A percentile compares a stretch with the other conserved stretches of the same genome.
These are phyloP conservation scores for Pseudohalonectria lignicola DNA, from an alignment of 2,329 filamentous ascomycete genomes.

Conservation along the genomic window DNA sequence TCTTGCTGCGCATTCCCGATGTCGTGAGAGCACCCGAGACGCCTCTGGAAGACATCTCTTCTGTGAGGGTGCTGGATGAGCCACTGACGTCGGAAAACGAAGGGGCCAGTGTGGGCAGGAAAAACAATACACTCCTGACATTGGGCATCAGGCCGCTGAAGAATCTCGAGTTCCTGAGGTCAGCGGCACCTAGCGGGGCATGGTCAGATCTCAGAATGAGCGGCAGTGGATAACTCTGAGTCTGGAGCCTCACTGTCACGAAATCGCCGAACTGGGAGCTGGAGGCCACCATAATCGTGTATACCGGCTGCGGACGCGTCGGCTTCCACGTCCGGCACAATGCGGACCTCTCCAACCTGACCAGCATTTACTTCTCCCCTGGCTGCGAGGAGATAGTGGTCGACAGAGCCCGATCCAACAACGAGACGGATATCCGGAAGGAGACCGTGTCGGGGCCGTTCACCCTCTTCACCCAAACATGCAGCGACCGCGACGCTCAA, in stretches of 20 bases:
- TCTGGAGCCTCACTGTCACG: no score
- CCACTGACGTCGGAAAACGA: constrained; percentile 9
- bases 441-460: constrained; percentile 25
- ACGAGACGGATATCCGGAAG: constrained; percentile 22
- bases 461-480: constrained; percentile 28
- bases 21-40: constrained; percentile 24
- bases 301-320: constrained; percentile 2
- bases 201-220: background rate
- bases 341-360: constrained; percentile 17
- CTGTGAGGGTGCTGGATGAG: constrained; percentile 17
- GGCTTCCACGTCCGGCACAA: constrained; percentile 15
- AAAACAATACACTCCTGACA: constrained; percentile 13
- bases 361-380: constrained; percentile 25
- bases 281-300: constrained; percentile 12
- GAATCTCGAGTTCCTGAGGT: constrained; percentile 12
- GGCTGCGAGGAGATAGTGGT: constrained; percentile 26
- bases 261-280: constrained; percentile 12
- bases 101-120: constrained; percentile 19
- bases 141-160: constrained; percentile 22
- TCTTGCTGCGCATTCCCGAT: constrained; percentile 22
- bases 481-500: constrained; percentile 1
- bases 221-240: no score
- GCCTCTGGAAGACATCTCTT: constrained; percentile 25
- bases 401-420: constrained; percentile 20
- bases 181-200: no score